Base-by-base conservation (phyloP, 2,329 filamentous ascomycete genomes). In the Verruconis gallopava region DNA sequence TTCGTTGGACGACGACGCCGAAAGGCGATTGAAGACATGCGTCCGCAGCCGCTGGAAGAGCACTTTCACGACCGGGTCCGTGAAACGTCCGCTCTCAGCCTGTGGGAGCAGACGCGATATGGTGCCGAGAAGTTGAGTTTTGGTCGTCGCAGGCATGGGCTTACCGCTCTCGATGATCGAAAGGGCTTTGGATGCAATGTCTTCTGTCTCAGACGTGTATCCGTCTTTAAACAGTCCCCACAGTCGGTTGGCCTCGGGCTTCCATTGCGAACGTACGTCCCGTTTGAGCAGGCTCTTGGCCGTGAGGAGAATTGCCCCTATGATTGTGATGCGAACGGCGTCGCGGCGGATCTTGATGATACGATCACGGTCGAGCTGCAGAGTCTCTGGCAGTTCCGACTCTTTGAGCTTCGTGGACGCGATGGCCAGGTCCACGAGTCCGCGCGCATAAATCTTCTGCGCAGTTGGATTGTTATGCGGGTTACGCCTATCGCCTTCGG, bases 231-330 rank as follows among this genome's bases (percentile, higher is more conserved):
- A 70, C 1, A 84, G 73, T 1, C 73, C 63, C 65, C 81, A 75
- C 48, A 88, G 74, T n/a, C 82, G 75, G 2, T 68, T 65, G 0
- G 81, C 80, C 59, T 88, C 80, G 18, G 68, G 73, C 58, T 79
- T 84, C 84, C 84, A 91, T 15, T 80, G 76, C 11, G 73, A 73
- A 35, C 84, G 76, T 3, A 85, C 81, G 53, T 89, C 83, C 13
- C 84, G 76, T 61, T 86, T 88, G 21, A 91, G 71, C 5, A 89
- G 67, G 50, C 86, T 89, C 65, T 91, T 91, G 58, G 79, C 81
- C 40, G 85, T 85, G 12, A 89, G 64, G 20, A 88, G 65, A 37
- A 89, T 79, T 0, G 82, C 79, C 1, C 80, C 81, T 3, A 81
- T 73, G 1, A 81, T 81, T 17, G 83, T 73, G 50, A 89, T 79